Base-by-base conservation (phyloP, 176 grass and related monocot genomes). In the Puccinellia tenuiflora region DNA sequence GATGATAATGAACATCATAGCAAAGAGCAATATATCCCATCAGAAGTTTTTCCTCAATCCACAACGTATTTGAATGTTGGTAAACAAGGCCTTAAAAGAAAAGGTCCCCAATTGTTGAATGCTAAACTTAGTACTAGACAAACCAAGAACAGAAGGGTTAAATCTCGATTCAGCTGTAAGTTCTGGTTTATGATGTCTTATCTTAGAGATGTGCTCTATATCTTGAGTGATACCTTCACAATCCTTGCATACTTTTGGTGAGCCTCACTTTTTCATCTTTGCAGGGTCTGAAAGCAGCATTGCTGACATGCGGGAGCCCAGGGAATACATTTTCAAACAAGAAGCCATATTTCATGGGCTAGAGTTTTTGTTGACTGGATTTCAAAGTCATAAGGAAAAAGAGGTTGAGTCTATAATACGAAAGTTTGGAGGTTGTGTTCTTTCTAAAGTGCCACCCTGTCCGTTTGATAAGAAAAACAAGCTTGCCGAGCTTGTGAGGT, bases 291-390 rank as follows among this genome's bases (percentile, higher is more conserved):
- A 84, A 20, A 61, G 76, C 64, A 76, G 69, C 72, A 64, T 43
- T 61, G 56, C 30, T 80, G 56, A 83, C 62, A 76, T 18, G 20
- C 9, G 57, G 39, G 65, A 85, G 77, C 52, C 73, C 57, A 73
- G 35, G 37, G 63, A 85, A 26, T 34, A 16, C 45, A 63, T 18
- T 73, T 48, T 83, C 78, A 79, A 67, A 75, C 89, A 90, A 79
- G 84, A 84, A 78, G 57, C 77, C 65, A 76, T 91, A 86, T 98
- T 98, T 89, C 86, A 90, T 79, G 90, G 90, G 69, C 53, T 98
- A 52, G 88, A 91, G 25, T 98, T 98, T 93, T 75, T 98, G 72
- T 76, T 98, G 75, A 98, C 92, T 86, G 95, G 95, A 65, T 92
- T 98, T 83, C 81, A 89, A 81, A 83, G 60, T 71, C 57, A 86